Evolutionary conservation across 495 filamentous ascomycete genomes (phyloP), one percentile per base, ranked within the genome.

Genomic region (Neurospora terricola): DNA sequence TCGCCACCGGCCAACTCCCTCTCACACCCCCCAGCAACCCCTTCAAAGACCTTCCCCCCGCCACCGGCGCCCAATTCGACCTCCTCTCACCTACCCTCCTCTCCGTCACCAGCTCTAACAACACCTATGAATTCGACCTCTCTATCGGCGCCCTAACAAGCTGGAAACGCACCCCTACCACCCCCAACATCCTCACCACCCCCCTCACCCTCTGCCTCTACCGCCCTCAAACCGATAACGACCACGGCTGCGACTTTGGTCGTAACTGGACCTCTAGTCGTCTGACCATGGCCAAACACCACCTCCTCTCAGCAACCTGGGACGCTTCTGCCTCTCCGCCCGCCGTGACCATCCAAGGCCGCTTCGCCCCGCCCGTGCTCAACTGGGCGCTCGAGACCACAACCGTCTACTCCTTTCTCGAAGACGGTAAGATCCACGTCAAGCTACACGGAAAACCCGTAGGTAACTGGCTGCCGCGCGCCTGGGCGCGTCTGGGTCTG

Each of bases 161-260:
- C 34, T 83, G 85, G 78, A 77, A 74, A 11, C 76, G 80, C 6
- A 36, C 69, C 34, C 14, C 74, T 16, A 11, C 71, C 8, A 37
- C 76, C 7, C 43, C 40, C 30, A 84, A 86, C 75, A 73, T 88
- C 43, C 79, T 89, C 70, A 82, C 83, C 40, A 75, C 81, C 21
- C 83, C 85, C 0, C 78, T 86, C 8, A 30, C 74, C 6, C 78
- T 88, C 9, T 80, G 80, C 45, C 83, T 88, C 75, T 87, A 88
- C 78, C 85, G 87, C 38, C 80, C 87, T 0, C 86, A 85, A 34
- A 93, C 91, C 5, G 88, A 91, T 78, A 92, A 92, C 79, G 91
- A 93, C 75, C 81, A 82, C 10, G 83, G 87, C 2, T 80, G 81
- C 14, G 79, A 81, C 14, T 82, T 83, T 75, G 84, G 84, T 5